phyloP scores from a whole-genome alignment of 1,284 basidiomycete species.

The Volvariella surrecta region DNA sequence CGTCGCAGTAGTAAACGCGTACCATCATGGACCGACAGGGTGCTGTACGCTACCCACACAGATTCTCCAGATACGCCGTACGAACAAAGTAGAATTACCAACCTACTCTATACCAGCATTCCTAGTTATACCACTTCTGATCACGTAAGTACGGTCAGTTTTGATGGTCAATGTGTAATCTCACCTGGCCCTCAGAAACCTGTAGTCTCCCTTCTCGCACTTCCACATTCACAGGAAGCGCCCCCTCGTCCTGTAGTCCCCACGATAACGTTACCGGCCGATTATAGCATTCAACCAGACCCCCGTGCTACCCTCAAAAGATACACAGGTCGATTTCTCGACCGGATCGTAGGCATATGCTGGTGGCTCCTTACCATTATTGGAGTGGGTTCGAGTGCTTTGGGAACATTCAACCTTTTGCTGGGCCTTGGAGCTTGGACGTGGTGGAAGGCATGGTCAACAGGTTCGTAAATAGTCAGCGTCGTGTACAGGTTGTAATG shows the following conservation, averaged over 20 bases:
- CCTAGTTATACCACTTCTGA: conserved; percentile 74
- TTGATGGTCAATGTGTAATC: conserved; percentile 2
- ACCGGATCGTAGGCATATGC: conserved; percentile 62
- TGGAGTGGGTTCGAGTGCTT: conserved; percentile 62
- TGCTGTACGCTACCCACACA: conserved; percentile 79
- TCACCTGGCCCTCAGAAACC: conserved; percentile 46
- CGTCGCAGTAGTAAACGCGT: conserved; percentile 66
- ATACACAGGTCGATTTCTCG: conserved; percentile 54
- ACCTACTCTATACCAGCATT: conserved; percentile 65
- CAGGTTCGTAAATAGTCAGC: no score
- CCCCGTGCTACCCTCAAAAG: conserved; percentile 46
- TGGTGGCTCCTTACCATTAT: conserved; percentile 70
- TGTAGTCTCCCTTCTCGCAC: conserved; percentile 50
- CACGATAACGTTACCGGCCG: conserved; percentile 39
- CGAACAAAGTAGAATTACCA: conserved; percentile 47
- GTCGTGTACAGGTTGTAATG: no score
- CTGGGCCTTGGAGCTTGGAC: conserved; percentile 49
- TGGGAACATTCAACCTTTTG: conserved; percentile 64
- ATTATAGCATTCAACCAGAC: conserved; percentile 44
- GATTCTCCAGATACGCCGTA: conserved; percentile 46
- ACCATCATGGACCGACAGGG: conserved; percentile 94
- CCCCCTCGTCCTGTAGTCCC: conserved; percentile 22
- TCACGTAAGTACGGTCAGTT: conserved; percentile 39
- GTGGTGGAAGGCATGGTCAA: conserved; percentile 29
- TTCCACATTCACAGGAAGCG: conserved; percentile 28